phyloP scores from a whole-genome alignment of 2,329 filamentous ascomycete species.

The Aspergillus neotritici region DNA sequence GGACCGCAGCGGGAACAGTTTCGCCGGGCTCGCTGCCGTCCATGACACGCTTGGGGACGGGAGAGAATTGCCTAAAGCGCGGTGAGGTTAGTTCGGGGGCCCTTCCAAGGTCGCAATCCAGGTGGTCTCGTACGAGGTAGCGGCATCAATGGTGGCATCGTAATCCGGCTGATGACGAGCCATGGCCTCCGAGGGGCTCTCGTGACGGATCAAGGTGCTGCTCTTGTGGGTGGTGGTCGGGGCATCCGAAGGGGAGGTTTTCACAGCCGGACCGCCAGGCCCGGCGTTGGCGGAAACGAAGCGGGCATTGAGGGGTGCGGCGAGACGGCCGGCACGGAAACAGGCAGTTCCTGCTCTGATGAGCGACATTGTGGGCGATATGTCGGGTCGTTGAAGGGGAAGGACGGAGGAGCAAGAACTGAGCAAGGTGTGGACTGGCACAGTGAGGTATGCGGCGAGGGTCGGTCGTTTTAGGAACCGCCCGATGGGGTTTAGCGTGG shows the following conservation, averaged over 20 bases:
- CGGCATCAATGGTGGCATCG: conserved; percentile 72
- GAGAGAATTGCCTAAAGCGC: conserved; percentile 69
- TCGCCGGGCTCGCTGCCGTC: conserved; percentile 79
- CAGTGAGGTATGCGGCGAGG: conserved; percentile 29
- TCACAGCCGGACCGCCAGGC: conserved; percentile 51
- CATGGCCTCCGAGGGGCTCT: conserved; percentile 47
- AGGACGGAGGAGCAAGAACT: conserved; percentile 15
- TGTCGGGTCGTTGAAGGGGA: conserved; percentile 14
- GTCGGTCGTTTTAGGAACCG: conserved; percentile 26
- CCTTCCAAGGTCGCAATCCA: background rate
- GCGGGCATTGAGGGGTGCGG: conserved; percentile 31
- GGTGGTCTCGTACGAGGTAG: conserved; percentile 68
- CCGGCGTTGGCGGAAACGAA: conserved; percentile 34
- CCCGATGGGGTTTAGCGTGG: conserved; percentile 34
- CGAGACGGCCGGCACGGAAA: conserved; percentile 28
- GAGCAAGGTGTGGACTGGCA: conserved; percentile 26
- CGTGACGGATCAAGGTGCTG: conserved; percentile 47
- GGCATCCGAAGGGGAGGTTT: conserved; percentile 44
- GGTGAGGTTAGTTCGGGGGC: conserved; percentile 25
- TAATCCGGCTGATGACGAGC: conserved; percentile 74
- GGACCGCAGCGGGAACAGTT: conserved; percentile 70
- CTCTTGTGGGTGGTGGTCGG: conserved; percentile 34
- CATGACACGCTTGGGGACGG: conserved; percentile 82
- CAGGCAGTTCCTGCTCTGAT: conserved; percentile 50
- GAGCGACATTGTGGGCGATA: conserved; percentile 55